Evolutionary conservation across 495 filamentous ascomycete genomes (phyloP), one percentile per base, ranked within the genome.

Genomic region (Trichoderma gamsii): DNA sequence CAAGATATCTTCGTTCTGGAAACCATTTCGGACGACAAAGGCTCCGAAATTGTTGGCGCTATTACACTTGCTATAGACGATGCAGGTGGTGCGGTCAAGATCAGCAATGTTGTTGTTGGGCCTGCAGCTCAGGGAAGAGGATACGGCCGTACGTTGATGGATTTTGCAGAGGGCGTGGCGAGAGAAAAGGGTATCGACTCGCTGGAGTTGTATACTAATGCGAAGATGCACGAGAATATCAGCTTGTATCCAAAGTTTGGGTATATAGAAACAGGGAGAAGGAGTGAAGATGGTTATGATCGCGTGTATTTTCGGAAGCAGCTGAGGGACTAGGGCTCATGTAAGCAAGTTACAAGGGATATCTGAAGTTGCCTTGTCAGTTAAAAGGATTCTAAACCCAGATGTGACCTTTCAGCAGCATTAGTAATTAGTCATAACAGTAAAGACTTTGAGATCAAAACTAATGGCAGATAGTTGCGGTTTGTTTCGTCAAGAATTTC

Each of bases 141-240:
- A 2, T 80, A 78, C 61, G 78, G 76, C 16, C 71, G 72, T 11
- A 63, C 72, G 1, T 65, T 79, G 51, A 72, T 79, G 71, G 64
- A 68, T 0, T 67, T 51, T 52, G 65, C 65, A 46, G 65, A 67
- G 44, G 23, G 9, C 0, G 11, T 56, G 7, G 65, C 65, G 3
- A 49, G 15, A 35, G 41, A 49, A 3, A 49, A 23, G 41, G 65
- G 65, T 3, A 18, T 32, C 5, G 41, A 6, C 4, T 71, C 69
- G 1, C 11, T 80, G 21, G 74, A 67, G 0, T 68, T 80, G 1
- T 79, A 71, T 56, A 79, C 78, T 0, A 80, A 80, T 72, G 75
- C 73, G 49, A 77, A 76, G 32, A 80, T 79, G 78, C 69, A 73
- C 63, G 77, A 80, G 65, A 80, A 80, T 67, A 27, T 80, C 25